Evolutionary conservation across 2,329 filamentous ascomycete species (phyloP).

Genomic region (Neopestalotiopsis rosae): DNA sequence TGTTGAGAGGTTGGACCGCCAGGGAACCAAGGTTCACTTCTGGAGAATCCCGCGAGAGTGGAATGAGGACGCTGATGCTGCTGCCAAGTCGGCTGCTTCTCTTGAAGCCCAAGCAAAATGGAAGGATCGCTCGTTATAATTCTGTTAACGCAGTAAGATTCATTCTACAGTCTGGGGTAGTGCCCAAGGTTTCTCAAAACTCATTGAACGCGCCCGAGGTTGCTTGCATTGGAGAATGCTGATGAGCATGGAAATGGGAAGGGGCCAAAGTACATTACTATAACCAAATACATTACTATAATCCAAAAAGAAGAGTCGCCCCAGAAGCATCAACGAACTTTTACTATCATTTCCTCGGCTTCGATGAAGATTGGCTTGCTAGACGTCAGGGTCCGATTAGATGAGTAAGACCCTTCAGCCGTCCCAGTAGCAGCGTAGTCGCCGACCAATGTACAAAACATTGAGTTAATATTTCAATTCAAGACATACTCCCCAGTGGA

Average conservation of each 20-base stretch:
- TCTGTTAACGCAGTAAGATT: not conserved
- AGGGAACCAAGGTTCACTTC: constrained; percentile 45
- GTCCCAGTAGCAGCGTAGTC: not conserved
- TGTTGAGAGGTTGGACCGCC: constrained; percentile 35
- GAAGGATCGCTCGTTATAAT: not conserved
- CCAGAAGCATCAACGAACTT: too few species aligned
- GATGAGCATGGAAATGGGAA: too few species aligned
- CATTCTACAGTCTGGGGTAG: too few species aligned
- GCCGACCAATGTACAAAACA: not conserved
- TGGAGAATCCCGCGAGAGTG: constrained; percentile 51
- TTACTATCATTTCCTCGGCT: too few species aligned
- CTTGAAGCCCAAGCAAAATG: not conserved
- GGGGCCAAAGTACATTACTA: too few species aligned
- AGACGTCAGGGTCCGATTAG: not conserved
- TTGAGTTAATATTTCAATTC: not conserved
- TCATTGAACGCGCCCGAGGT: not conserved
- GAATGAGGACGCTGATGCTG: constrained; percentile 48
- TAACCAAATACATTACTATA: too few species aligned
- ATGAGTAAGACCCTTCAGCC: not conserved
- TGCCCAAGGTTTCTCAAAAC: not conserved
- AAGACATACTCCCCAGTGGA: not conserved
- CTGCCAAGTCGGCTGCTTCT: constrained; percentile 30
- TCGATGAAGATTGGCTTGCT: too few species aligned
- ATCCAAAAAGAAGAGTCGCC: too few species aligned
- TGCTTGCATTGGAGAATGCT: too few species aligned